Conservation (phyloP, 805 yeast genomes). For the Pichia exigua region DNA sequence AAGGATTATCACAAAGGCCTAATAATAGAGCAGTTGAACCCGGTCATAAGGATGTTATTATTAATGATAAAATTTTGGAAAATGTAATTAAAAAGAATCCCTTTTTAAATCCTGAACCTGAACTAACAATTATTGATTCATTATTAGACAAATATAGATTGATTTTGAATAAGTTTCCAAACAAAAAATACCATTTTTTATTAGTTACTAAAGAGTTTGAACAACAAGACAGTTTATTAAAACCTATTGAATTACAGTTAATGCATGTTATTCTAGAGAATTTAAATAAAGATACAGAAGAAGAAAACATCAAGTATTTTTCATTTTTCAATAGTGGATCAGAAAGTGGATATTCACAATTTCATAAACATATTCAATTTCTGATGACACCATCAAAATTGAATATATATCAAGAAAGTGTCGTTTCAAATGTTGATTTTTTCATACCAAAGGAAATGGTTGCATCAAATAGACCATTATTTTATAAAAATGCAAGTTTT, state of each 20-base stretch:
- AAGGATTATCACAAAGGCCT: constrained; percentile 28
- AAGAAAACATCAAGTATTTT: constrained; percentile 39
- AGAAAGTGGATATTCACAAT: constrained; percentile 88
- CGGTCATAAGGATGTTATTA: constrained; percentile 25
- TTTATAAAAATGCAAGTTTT: constrained; percentile 55
- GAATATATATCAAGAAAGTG: constrained; percentile 47
- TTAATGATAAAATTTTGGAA: constrained; percentile 28
- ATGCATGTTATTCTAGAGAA: constrained; percentile 46
- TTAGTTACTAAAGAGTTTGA: constrained; percentile 68
- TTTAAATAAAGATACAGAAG: constrained; percentile 33
- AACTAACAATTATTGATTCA: constrained; percentile 50
- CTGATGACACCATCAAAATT: constrained; percentile 59
- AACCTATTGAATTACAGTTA: constrained; percentile 60
- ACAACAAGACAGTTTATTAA: constrained; percentile 63
- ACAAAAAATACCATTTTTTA: constrained; percentile 70
- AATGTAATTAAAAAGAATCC: constrained; percentile 47
- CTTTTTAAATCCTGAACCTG: constrained; percentile 73
- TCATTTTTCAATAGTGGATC: constrained; percentile 88
- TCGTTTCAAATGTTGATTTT: constrained; percentile 37
- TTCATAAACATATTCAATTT: constrained; percentile 89
- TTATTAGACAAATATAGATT: constrained; percentile 50
- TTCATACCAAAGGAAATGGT: constrained; percentile 43
- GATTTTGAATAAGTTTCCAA: constrained; percentile 82
- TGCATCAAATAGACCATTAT: constrained; percentile 48
- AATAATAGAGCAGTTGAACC: constrained; percentile 29